phyloP scores from a whole-genome alignment of 495 filamentous ascomycete species.

The Terfezia claveryi region DNA sequence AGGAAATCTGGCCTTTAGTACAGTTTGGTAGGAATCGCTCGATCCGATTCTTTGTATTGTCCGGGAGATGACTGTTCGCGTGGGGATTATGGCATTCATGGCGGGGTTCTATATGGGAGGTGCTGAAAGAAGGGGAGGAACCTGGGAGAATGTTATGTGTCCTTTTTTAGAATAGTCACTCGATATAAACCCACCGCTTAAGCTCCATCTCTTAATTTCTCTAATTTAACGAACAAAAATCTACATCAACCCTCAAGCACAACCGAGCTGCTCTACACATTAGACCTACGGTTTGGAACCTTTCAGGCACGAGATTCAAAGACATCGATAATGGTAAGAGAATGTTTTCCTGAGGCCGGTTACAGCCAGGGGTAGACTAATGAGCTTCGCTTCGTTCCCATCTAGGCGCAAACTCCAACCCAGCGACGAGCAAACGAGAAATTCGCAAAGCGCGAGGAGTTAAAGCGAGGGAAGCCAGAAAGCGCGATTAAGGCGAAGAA shows the following conservation, averaged over 20 bases:
- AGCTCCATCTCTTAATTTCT: conserved; percentile 7
- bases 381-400: neutral
- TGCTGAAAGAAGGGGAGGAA: too few species aligned
- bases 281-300: neutral
- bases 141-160: conserved; percentile 12
- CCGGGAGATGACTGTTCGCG: neutral
- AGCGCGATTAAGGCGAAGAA: conserved; percentile 40
- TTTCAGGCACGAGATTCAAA: conserved; percentile 2
- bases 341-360: neutral
- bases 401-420: conserved; percentile 78
- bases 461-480: conserved; percentile 64
- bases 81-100: neutral
- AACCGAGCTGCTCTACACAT: neutral
- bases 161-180: conserved; percentile 1
- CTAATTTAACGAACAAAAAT: neutral
- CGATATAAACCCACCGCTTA: neutral
- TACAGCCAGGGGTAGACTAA: neutral
- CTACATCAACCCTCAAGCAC: conserved; percentile 1
- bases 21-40: neutral
- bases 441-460: conserved; percentile 57
- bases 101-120: neutral
- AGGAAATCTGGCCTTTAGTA: neutral
- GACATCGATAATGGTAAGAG: conserved; percentile 14
- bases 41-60: neutral
- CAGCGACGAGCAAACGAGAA: conserved; percentile 75